Conservation (phyloP, 306 rosid genomes). For the Hippophae tibetana region DNA sequence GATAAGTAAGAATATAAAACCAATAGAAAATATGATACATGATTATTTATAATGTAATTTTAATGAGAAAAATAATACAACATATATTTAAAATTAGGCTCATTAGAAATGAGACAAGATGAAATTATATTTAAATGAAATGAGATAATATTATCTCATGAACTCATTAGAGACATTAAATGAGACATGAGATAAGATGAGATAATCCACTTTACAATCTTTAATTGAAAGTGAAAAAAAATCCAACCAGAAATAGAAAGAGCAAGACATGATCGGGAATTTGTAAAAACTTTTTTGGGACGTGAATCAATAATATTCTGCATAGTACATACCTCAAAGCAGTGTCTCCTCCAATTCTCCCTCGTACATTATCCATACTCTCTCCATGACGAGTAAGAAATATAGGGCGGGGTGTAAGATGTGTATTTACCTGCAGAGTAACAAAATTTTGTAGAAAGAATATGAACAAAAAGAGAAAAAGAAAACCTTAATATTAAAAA, state of each 20-base stretch:
- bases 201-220: too few relatives aligned
- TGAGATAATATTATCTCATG: too few relatives aligned
- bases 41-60: too few relatives aligned
- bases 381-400: slow-evolving; percentile 97
- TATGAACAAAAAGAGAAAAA: neutral
- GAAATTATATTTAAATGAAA: too few relatives aligned
- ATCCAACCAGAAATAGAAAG: neutral
- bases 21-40: too few relatives aligned
- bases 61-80: too few relatives aligned
- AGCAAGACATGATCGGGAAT: neutral
- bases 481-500: neutral
- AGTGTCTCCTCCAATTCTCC: slow-evolving; percentile 89
- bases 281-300: neutral
- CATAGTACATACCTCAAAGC: slow-evolving; percentile 52
- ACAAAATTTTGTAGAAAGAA: neutral
- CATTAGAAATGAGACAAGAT: too few relatives aligned
- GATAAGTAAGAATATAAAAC: too few relatives aligned
- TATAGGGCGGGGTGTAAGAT: slow-evolving; percentile 97
- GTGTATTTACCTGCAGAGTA: slow-evolving; percentile 74
- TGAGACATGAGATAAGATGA: too few relatives aligned
- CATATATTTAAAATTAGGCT: too few relatives aligned
- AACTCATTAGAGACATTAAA: too few relatives aligned
- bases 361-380: slow-evolving; percentile 93
- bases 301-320: slow-evolving; percentile 1
- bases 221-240: too few relatives aligned